These are phyloP conservation scores for Trichoderma asperelloides DNA, from an alignment of 495 filamentous ascomycete species.

Conservation along the genomic window DNA sequence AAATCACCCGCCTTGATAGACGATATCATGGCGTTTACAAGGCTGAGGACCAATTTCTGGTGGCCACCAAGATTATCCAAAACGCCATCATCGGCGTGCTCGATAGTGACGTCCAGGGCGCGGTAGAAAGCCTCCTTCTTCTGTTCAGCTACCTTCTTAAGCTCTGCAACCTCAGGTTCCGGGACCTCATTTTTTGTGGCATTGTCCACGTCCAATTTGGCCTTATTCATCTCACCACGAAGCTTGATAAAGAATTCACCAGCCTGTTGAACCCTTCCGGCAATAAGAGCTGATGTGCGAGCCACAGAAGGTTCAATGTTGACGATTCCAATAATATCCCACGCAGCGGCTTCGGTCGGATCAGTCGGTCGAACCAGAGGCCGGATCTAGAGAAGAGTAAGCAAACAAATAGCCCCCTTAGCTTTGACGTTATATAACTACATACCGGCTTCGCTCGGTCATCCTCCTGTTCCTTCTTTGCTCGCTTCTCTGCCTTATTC, in stretches of 20 bases:
- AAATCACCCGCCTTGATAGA: conserved; percentile 58
- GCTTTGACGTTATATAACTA: not conserved
- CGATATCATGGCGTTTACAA: conserved; percentile 55
- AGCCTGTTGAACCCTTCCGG: conserved; percentile 20
- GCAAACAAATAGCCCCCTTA: not conserved
- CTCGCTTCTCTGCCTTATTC: conserved; percentile 11
- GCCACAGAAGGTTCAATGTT: conserved; percentile 18
- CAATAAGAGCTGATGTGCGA: conserved; percentile 16
- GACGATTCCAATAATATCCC: conserved; percentile 24
- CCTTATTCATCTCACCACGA: conserved; percentile 19
- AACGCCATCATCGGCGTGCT: conserved; percentile 55
- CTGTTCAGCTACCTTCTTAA: conserved; percentile 33
- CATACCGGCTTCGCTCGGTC: conserved; percentile 12
- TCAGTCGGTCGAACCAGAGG: conserved; percentile 14
- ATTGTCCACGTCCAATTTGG: conserved; percentile 16
- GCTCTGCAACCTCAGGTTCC: not conserved
- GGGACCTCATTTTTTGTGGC: conserved; percentile 10
- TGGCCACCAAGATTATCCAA: conserved; percentile 45
- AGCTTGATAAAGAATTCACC: conserved; percentile 19
- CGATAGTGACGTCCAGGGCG: conserved; percentile 50
- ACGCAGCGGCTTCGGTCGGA: conserved; percentile 14
- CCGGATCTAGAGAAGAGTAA: not conserved
- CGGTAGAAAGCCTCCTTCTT: conserved; percentile 51
- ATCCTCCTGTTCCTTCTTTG: conserved; percentile 12
- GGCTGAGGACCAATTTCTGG: conserved; percentile 36